Evolutionary conservation across 2,329 filamentous ascomycete genomes (phyloP).

Genomic region (Xylariaceae sp.): DNA sequence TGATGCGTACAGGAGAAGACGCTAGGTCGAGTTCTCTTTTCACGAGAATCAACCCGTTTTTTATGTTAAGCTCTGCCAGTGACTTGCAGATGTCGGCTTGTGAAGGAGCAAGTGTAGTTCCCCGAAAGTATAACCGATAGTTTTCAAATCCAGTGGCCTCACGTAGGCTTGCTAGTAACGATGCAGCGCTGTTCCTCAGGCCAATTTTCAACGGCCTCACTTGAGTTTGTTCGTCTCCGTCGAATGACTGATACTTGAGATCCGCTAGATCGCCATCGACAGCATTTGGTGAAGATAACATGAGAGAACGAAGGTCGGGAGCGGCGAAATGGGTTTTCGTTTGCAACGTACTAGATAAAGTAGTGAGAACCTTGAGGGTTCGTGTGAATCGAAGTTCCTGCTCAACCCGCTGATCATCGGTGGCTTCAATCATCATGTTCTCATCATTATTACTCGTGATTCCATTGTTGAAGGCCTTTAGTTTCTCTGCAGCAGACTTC

Average conservation of each 20-base stretch:
- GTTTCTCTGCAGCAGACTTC: slow-evolving; percentile 63
- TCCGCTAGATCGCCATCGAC: slow-evolving; percentile 69
- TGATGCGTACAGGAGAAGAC: slow-evolving; percentile 52
- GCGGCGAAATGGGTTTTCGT: slow-evolving; percentile 65
- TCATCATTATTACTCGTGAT: slow-evolving; percentile 56
- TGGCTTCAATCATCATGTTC: slow-evolving; percentile 58
- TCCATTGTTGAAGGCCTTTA: slow-evolving; percentile 58
- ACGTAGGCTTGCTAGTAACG: slow-evolving; percentile 71
- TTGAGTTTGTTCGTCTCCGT: slow-evolving; percentile 64
- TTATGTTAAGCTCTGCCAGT: slow-evolving; percentile 71
- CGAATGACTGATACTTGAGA: slow-evolving; percentile 77
- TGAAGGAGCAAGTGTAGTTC: slow-evolving; percentile 67
- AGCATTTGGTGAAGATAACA: slow-evolving; percentile 57
- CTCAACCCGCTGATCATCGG: slow-evolving; percentile 55
- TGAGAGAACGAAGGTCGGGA: slow-evolving; percentile 61
- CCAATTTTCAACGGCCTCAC: slow-evolving; percentile 71
- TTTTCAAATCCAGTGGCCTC: slow-evolving; percentile 77
- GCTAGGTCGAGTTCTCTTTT: slow-evolving; percentile 61
- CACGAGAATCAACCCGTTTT: slow-evolving; percentile 70
- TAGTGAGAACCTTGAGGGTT: slow-evolving; percentile 71
- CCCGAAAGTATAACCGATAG: slow-evolving; percentile 75
- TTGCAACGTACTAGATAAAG: slow-evolving; percentile 71
- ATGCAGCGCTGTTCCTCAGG: slow-evolving; percentile 71
- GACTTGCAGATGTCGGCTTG: slow-evolving; percentile 66
- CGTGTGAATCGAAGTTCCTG: slow-evolving; percentile 71